Base-by-base conservation (phyloP, 2,329 filamentous ascomycete genomes). In the Ceratocystiopsis minuta region DNA sequence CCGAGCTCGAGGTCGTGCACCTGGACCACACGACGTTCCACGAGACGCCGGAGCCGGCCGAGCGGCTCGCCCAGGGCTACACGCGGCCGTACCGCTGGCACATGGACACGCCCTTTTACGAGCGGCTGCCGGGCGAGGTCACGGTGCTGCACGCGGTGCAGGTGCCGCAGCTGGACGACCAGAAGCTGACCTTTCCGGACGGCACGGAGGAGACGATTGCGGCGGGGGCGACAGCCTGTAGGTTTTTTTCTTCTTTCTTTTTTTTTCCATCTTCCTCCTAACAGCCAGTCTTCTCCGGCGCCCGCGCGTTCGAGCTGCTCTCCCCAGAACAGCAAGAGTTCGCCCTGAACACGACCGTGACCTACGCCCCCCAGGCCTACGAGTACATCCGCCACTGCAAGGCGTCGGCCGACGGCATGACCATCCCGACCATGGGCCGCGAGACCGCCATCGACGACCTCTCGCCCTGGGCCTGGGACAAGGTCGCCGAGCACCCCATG, bases 51-150 rank as follows among this genome's bases (percentile, higher is more conserved):
- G n/a, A 84, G 45, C 66, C 76, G 0, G 43, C 50, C 1, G 43
- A 50, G 6, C 53, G 55, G 2, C 38, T 46, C 4, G 56, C 61
- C 2, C 64, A 61, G 43, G 50, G 56, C 2, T 64, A 55, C 45
- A 70, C 67, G 1, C 61, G 60, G 58, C 75, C 82, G 58, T 85
- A 82, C 58, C 65, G 80, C 42, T 86, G 80, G 80, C 80, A 85
- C 55, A 84, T 86, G 41, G 80, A 85, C 52, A 80, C 80, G 3
- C 80, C 80, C 1, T 61, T 85, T 6, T 85, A 85, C 53, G 78
- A 72, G 16, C 67, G 84, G 4, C 71, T 80, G 16, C 80, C 81
- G 2, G 79, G 80, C 2, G 68, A 75, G 31, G 80, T 77, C 3
- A 86, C 81, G 0, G 75, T 75, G 1, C 65, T 86, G 16, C 65